A percentile compares a stretch with the other conserved stretches of the same genome.
Evolutionary conservation across 2,329 filamentous ascomycete species (phyloP).

Genomic region (Calonectria multiphialidica): DNA sequence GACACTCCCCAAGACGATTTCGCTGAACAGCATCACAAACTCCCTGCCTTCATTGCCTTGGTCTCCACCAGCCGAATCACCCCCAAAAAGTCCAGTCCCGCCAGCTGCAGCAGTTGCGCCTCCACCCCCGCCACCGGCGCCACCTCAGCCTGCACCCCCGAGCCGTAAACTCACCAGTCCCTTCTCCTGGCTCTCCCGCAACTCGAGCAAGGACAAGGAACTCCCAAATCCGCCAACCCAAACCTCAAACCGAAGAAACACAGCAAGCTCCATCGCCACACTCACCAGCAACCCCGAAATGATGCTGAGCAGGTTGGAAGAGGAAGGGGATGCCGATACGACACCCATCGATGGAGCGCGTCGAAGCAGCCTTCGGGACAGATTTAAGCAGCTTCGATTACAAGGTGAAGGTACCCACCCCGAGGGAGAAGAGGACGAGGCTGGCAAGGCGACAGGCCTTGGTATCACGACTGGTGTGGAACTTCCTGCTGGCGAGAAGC

Average conservation of each 20-base stretch:
- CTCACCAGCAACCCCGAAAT: constrained; percentile 85
- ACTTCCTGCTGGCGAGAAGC: constrained; percentile 43
- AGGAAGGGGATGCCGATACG: constrained; percentile 68
- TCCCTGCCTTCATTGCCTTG: constrained; percentile 80
- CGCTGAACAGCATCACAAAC: constrained; percentile 78
- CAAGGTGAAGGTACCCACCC: constrained; percentile 76
- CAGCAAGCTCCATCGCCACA: constrained; percentile 83
- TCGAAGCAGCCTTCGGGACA: constrained; percentile 76
- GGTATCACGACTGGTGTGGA: constrained; percentile 42
- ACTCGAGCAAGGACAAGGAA: constrained; percentile 69
- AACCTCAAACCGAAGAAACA: constrained; percentile 72
- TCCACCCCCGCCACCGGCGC: constrained; percentile 45
- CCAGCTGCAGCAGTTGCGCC: constrained; percentile 48
- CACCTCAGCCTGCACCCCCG: constrained; percentile 50
- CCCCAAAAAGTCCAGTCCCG: constrained; percentile 58
- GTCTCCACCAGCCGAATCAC: constrained; percentile 69
- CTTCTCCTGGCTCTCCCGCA: constrained; percentile 87
- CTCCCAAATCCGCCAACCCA: constrained; percentile 65
- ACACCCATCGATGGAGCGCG: constrained; percentile 61
- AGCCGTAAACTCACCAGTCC: constrained; percentile 85
- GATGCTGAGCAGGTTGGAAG: constrained; percentile 81
- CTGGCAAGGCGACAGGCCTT: constrained; percentile 44
- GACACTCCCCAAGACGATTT: constrained; percentile 67
- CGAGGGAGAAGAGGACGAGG: constrained; percentile 65
- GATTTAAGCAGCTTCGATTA: constrained; percentile 83